Evolutionary conservation across 139 green algal species (phyloP), one percentile per base, ranked within the genome.

Genomic region (Volvox africanus): DNA sequence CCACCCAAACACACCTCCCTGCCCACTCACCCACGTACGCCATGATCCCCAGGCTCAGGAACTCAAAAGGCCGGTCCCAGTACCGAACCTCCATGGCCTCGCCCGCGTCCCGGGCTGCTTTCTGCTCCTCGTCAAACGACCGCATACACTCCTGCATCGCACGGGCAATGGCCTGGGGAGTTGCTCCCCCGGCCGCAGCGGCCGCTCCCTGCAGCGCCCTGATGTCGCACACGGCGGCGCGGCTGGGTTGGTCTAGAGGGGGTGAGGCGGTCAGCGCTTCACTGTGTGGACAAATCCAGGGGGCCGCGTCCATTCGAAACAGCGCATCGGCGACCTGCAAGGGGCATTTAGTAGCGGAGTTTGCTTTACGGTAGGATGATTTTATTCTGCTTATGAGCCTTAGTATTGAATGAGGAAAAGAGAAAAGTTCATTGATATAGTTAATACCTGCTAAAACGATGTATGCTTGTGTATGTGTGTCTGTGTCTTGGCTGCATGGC

Each of bases 11-110:
- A 28, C 11, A 24, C 5, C 65, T 73, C 5, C 65, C 65, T 12
- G 65, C 55, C n/a, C 61, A 50, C 79, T 95, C 93, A 32, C 95
- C 94, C 30, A 97, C 44, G 68, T 96, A 97, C 0, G 95, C 95
- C 94, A 97, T 92, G 30, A 96, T 93, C 50, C 95, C 95, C 83
- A 97, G 86, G 36, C 61, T 91, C 28, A 96, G 91, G 88, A 96
- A 95, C 88, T 96, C 90, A 33, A 94, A 96, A 0, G 94, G 94
- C 67, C 65, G 82, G 36, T 88, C 83, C 35, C 36, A 88, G 83
- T 88, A 88, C 18, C 67, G 65, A 0, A 88, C 83, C 67, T 88
- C 83, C 28, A 20, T n/a, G 26, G n/a, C 83, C 26, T 61, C 67
- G 2, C 65, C 67, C 35, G 28, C 67, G 19, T 32, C 3, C 14